Base-by-base conservation (phyloP, 1,284 basidiomycete genomes). In the Mycosarcoma mackinlayi region DNA sequence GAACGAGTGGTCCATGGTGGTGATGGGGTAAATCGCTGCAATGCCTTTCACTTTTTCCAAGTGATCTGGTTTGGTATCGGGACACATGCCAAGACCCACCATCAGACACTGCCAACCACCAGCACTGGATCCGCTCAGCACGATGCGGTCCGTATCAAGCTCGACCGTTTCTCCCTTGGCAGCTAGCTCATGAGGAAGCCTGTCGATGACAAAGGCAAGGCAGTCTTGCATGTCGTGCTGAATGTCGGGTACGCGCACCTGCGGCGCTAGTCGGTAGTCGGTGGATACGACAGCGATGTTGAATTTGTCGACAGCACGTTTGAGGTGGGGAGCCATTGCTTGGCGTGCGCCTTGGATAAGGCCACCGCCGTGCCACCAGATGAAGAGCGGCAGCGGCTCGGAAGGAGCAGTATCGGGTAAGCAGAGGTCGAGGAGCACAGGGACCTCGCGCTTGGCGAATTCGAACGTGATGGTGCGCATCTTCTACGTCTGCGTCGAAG, bases 311-410 rank as follows among this genome's bases (percentile, higher is more conserved):
- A 64, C 64, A 8, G 73, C 62, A 13, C 66, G 55, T n/a, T 53
- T 55, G 30, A 75, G 59, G 23, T 75, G 73, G 3, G 64, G 59
- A 2, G 73, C 60, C 54, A 67, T 58, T 25, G 49, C 38, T 35
- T 67, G 58, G 3, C 69, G 30, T n/a, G 58, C 40, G n/a, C 73
- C 73, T 30, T 73, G 69, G 24, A 75, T 66, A 11, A 68, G 57
- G 8, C 73, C 73, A 16, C 73, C 73, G 16, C 73, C 69, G 37
- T 75, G 73, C 54, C 57, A 63, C 65, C 73, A 73, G 30, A 67
- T 25, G 24, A 72, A 59, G 52, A 75, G 48, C 35, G 73, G 70
- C 21, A 72, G 49, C 3, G 69, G 62, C 11, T 23, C 16, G 25
- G 55, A 51, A 10, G 62, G 41, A 10, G 48, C 1, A 14, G 48